Base-by-base conservation (phyloP, 2,329 filamentous ascomycete species). In the Ophiostoma sp. region DNA sequence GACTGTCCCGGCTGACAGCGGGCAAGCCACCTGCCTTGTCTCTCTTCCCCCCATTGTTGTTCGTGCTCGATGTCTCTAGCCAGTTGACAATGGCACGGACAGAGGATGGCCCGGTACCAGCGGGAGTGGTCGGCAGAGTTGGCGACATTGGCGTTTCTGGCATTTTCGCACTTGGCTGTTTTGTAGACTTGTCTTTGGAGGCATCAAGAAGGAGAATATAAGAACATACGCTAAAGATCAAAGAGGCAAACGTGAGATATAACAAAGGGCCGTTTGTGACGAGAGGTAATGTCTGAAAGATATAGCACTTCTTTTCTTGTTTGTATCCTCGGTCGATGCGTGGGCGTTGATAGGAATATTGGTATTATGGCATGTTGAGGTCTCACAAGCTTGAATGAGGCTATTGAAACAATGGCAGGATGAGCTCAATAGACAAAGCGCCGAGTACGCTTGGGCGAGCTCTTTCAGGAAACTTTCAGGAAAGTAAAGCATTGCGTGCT, bases 41-140 rank as follows among this genome's bases (percentile, higher is more conserved):
- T 16, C 38, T 3, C 7, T 27, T 64, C 16, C 40, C 40, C 18
- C 58, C 38, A 18, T 44, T 36, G 47, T 60, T n/a, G 14, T 45
- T 55, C 12, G 27, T 60, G 45, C 66, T 11, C 5, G 52, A 64
- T 11, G 36, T 62, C 44, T 69, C 68, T 18, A 70, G 64, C 68
- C 64, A 45, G 41, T 42, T 65, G 55, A 70, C 49, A 38, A 70
- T 69, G 44, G 64, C 66, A 11, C 68, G 68, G 12, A 70, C 69
- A 2, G 69, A 70, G 16, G 60, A 63, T 14, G 64, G 40, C 38
- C 40, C 60, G 60, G 38, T 12, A 3, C 14, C 60, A 14, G 38
- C 2, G 6, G 40, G 64, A 14, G 11, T 65, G 27, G n/a, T 36
- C 1, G 68, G 55, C 62, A 62, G 52, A 0, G 62, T 9, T 8